Evolutionary conservation across 768 basidiomycete genomes (phyloP).

Genomic region (Podaxis mareebaensis): DNA sequence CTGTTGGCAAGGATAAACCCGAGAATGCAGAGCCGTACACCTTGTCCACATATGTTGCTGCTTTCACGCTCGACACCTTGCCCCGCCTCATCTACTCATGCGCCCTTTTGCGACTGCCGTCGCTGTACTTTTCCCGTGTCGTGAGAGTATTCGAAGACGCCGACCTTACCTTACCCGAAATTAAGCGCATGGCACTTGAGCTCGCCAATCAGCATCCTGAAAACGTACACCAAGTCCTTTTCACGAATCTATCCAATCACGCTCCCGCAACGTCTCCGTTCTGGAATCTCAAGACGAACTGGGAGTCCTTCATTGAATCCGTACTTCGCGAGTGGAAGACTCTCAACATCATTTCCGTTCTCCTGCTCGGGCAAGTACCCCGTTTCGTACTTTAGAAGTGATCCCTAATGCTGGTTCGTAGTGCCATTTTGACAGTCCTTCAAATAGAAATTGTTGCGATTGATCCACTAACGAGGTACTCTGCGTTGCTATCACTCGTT

Average conservation of each 20-base stretch:
- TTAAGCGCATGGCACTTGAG: conserved; percentile 38
- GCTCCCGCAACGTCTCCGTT: conserved; percentile 18
- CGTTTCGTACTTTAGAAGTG: not conserved
- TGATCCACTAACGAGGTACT: conserved; percentile 57
- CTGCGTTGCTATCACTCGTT: conserved; percentile 56
- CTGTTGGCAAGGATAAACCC: not conserved
- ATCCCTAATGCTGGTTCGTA: conserved; percentile 15
- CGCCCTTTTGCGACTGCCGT: conserved; percentile 56
- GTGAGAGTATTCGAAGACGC: conserved; percentile 65
- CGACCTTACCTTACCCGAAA: conserved; percentile 57
- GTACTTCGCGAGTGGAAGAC: conserved; percentile 37
- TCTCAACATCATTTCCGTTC: conserved; percentile 33
- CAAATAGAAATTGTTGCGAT: conserved; percentile 40
- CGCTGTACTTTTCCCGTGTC: conserved; percentile 67
- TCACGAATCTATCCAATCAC: not conserved
- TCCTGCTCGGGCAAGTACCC: conserved; percentile 29
- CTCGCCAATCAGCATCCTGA: conserved; percentile 15
- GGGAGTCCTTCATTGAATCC: conserved; percentile 32
- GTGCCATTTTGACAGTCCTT: conserved; percentile 35
- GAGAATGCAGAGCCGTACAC: not conserved
- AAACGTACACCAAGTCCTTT: conserved; percentile 11
- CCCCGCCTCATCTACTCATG: conserved; percentile 34
- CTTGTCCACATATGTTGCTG: conserved; percentile 14
- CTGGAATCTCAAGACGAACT: conserved; percentile 25
- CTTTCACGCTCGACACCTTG: conserved; percentile 28